Evolutionary conservation across 805 yeast genomes (phyloP), one percentile per base, ranked within the genome.

Genomic region (Candida oleophila): DNA sequence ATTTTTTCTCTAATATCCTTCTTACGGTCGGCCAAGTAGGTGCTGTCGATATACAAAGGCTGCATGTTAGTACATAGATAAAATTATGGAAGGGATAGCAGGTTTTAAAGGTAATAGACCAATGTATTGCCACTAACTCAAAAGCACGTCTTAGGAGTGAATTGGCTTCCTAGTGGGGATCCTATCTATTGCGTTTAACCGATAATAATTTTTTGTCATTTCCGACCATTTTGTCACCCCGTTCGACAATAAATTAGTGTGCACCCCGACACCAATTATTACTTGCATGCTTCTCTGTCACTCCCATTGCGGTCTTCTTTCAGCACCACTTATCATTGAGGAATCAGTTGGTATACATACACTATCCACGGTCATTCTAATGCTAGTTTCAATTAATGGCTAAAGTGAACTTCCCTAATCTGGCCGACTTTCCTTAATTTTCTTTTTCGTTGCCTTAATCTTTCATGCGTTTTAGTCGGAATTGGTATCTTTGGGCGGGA

Each of bases 1-100:
- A 91, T 83, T 53, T 94, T 80, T 49, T 87, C 84, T 57, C 94
- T 76, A 52, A 89, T 83, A 50, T 81, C 81, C 53, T 77, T 73
- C 55, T 85, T 75, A 44, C 84, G 77, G 56, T 85, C 91, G 48
- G 77, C 75, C 59, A 88, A 73, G 55, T 78, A 82, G 28, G 77
- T 77, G 63, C 89, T 85, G 52, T 88, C 91, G 55, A 87, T 66
- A 45, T 63, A 51, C 51, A 76, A 69, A 49, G 68, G 70, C 25
- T 64, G 39, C 65, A 62, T 41, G 43, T 45, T 35, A 19, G 49
- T 53, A n/a, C n/a, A n/a, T n/a, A n/a, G n/a, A n/a, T n/a, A n/a
- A n/a, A n/a, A n/a, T n/a, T n/a, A n/a, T n/a, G n/a, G n/a, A n/a
- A n/a, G n/a, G n/a, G n/a, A n/a, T n/a, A n/a, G n/a, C n/a, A n/a